Conservation (phyloP, 257 asterid genomes). For the Scutellaria galericulata region DNA sequence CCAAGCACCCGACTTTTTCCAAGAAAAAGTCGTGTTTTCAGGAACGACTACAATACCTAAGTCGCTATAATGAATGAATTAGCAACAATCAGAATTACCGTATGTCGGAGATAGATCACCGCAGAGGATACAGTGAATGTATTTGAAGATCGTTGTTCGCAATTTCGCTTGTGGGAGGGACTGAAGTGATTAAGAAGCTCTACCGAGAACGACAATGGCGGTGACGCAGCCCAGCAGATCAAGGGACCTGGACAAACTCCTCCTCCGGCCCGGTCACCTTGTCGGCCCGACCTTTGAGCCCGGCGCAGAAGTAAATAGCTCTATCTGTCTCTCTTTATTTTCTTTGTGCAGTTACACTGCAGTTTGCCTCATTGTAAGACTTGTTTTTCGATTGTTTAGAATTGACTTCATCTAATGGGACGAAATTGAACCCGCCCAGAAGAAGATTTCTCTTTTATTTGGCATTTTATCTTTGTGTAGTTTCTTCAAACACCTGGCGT, state of each 20-base stretch:
- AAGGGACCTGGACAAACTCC: conserved; percentile 96
- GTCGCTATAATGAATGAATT: background rate
- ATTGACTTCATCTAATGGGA: conserved; percentile 12
- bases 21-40: conserved; percentile 5
- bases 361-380: background rate
- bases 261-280: conserved; percentile 83
- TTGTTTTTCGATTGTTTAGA: conserved; percentile 30
- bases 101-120: conserved; percentile 22
- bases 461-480: conserved; percentile 1
- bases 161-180: conserved; percentile 1
- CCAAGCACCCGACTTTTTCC: background rate
- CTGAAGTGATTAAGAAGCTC: conserved; percentile 11
- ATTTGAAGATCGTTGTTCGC: conserved; percentile 39
- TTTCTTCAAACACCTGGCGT: conserved; percentile 26
- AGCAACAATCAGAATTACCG: background rate
- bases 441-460: conserved; percentile 16
- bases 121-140: conserved; percentile 36
- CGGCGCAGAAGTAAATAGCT: conserved; percentile 60
- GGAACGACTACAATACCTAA: background rate
- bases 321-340: background rate
- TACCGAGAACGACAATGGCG: conserved; percentile 52
- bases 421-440: conserved; percentile 30
- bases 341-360: conserved; percentile 22
- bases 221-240: conserved; percentile 83
- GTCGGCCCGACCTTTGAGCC: conserved; percentile 80